Evolutionary conservation across 148 eudicot species (phyloP), one percentile per base, ranked within the genome.

Genomic region (Pharnaceum exiguum): DNA sequence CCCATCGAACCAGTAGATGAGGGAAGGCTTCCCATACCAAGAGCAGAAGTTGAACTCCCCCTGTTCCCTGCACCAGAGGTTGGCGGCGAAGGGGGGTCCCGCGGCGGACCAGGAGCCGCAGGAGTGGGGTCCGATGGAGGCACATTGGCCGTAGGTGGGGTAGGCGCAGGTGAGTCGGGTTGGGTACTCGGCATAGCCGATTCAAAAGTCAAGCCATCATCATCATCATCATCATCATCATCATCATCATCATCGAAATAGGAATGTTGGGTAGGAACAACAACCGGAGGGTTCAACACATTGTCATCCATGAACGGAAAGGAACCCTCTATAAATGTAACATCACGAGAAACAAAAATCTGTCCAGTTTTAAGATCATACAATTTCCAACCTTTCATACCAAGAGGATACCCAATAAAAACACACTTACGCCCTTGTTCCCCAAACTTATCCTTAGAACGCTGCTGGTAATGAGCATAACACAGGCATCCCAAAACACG

Each of bases 401-500:
- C 53, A 23, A 18, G 25, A 0, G 65, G 65, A 33, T 39, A 57
- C 10, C 45, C 39, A 4, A 52, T 13, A 32, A 33, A 35, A 31
- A 18, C 57, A 52, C 40, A 57, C 22, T 42, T 40, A 0, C 30
- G 27, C 31, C 54, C 35, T 5, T 42, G 18, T 3, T 11, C 12
- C 1, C 15, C 52, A 60, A 46, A 60, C 10, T 60, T 60, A 35
- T 60, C 55, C 16, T 22, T 13, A 4, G 12, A 3, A 6, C 5
- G 2, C 1, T 18, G 2, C 12, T 31, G 42, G n/a, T 33, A 10
- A 1, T 60, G 40, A 5, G 53, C 52, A n/a, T 16, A 33, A 11
- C 65, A 60, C 7, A 60, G n/a, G 6, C 54, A 60, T 17, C 65
- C 54, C 21, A 46, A 60, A 5, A 35, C n/a, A 18, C 51, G 9